Evolutionary conservation across 352 stramenopile species (phyloP), one percentile per base, ranked within the genome.

Genomic region (Sclerospora graminicola): DNA sequence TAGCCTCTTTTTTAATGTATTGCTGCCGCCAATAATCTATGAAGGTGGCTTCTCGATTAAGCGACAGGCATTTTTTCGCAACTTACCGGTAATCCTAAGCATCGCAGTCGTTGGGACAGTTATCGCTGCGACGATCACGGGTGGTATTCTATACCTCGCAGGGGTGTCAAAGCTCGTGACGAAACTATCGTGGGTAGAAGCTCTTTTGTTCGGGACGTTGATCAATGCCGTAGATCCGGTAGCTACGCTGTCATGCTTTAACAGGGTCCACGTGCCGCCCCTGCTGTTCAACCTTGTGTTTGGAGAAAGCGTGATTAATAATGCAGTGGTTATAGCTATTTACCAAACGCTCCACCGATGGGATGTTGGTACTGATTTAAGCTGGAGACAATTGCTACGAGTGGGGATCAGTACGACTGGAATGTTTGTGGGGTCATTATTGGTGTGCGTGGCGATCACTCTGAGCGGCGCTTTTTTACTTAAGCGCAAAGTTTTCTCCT

Each of bases 251-350:
- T 78, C 84, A 18, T 92, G 94, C 33, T 97, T 97, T 55, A 91
- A 95, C 66, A 89, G 83, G 24, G 63, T 93, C 40, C 63, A 87
- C 52, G 80, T 72, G 13, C 77, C 78, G 19, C 84, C 89, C 29
- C 62, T 92, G 41, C 66, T 98, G 13, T 97, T 97, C 67, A 97
- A 97, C 53, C 75, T 98, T 21, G 86, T 97, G 5, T 98, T 97
- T 62, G 92, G 92, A 47, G 92, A 98, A 57, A 94, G 76, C 29
- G 85, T 96, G 16, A 65, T 98, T n/a, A 98, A 97, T 59, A 93
- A 98, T 58, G 89, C 90, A 13, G 77, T 97, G 8, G 82, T 74
- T 6, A 94, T 98, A 48, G 89, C 92, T 11, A 59, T 97, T 18
- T 98, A 96, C 57, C 80, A 97, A 50, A 93, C 87, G 8, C 77